phyloP scores from a whole-genome alignment of 768 basidiomycete genomes.

The Termitomyces sp. region DNA sequence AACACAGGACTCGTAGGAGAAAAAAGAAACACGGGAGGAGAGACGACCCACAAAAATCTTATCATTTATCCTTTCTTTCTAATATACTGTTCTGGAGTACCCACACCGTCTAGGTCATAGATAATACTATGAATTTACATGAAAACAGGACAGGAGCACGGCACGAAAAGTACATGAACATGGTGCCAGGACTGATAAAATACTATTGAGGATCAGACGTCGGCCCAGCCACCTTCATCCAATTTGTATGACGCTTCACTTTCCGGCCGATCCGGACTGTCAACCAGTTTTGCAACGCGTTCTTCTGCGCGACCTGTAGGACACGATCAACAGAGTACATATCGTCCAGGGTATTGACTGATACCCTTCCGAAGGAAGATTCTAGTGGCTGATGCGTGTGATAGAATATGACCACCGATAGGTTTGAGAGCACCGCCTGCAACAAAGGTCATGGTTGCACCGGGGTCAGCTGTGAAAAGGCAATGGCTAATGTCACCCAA shows the following conservation, averaged over 20 bases:
- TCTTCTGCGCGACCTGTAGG: conserved; percentile 75
- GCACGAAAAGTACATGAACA: neutral
- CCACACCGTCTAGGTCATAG: no score
- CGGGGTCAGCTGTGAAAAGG: conserved; percentile 69
- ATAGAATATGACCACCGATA: conserved; percentile 85
- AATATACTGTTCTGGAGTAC: no score
- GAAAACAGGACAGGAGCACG: neutral
- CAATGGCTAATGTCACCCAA: neutral
- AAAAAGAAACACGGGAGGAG: no score
- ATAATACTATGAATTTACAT: neutral
- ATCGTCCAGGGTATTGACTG: conserved; percentile 5
- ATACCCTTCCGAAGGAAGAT: conserved; percentile 85
- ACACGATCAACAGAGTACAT: neutral
- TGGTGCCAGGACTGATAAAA: neutral
- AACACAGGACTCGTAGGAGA: no score
- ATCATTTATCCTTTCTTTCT: no score
- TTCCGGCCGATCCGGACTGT: conserved; percentile 85
- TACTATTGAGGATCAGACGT: conserved; percentile 43
- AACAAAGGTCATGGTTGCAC: conserved; percentile 92
- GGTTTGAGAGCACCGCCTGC: conserved; percentile 91
- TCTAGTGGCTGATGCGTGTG: conserved; percentile 84
- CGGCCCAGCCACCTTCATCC: conserved; percentile 87
- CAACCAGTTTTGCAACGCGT: conserved; percentile 85
- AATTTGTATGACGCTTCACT: conserved; percentile 90
- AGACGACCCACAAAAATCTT: no score